phyloP scores from a whole-genome alignment of 257 asterid genomes.

The Lycium ferocissimum region DNA sequence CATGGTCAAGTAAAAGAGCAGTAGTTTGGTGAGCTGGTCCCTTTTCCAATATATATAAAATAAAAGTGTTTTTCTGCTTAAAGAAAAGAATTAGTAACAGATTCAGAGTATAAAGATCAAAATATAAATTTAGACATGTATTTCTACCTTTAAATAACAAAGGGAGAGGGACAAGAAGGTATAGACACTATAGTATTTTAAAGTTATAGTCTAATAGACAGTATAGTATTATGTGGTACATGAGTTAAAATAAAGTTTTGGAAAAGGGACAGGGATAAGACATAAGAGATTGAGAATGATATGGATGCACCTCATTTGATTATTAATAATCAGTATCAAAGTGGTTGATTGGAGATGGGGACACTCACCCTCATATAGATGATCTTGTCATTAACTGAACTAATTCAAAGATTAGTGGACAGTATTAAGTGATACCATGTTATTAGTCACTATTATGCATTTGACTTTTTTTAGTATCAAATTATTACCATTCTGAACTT shows the following conservation, averaged over 20 bases:
- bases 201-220: neutral
- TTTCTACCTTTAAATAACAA: neutral
- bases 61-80: neutral
- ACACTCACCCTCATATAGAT: neutral
- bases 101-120: conserved; percentile 13
- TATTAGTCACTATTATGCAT: conserved; percentile 18
- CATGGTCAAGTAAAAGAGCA: conserved; percentile 22
- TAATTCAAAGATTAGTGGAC: neutral
- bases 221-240: neutral
- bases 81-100: neutral
- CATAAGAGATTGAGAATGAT: conserved; percentile 28
- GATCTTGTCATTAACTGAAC: neutral
- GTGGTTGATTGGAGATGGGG: conserved; percentile 27
- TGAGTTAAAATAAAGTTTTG: conserved; percentile 31
- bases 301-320: conserved; percentile 37
- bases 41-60: neutral
- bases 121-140: neutral
- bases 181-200: conserved; percentile 22
- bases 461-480: conserved; percentile 4
- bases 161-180: neutral
- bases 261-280: conserved; percentile 1
- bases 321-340: conserved; percentile 31
- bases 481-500: conserved; percentile 17
- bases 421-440: conserved; percentile 10
- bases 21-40: conserved; percentile 23